phyloP scores from a whole-genome alignment of 495 filamentous ascomycete genomes.

The Penicillium coffeae region DNA sequence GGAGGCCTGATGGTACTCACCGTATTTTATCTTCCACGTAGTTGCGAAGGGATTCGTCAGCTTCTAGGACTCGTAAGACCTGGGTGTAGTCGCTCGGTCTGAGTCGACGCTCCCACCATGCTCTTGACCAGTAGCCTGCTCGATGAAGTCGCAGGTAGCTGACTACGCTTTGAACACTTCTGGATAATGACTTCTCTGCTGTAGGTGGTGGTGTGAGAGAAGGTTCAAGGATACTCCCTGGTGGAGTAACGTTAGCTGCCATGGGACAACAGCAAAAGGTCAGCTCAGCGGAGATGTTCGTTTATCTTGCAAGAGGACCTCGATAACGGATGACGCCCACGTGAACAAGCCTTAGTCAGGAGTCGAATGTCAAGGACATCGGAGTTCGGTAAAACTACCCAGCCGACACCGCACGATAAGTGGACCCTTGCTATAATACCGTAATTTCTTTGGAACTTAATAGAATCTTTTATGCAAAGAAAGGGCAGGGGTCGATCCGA shows the following conservation, averaged over 20 bases:
- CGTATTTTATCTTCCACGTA: slow-evolving; percentile 20
- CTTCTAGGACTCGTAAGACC: slow-evolving; percentile 6
- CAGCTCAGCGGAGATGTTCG: too few relatives aligned
- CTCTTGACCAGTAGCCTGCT: slow-evolving; percentile 4
- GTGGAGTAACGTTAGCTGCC: slow-evolving; percentile 15
- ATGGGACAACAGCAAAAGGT: too few relatives aligned
- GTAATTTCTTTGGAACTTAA: slow-evolving; percentile 1
- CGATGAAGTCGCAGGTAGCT: slow-evolving; percentile 6
- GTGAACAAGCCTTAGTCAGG: too few relatives aligned
- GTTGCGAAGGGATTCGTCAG: slow-evolving; percentile 7
- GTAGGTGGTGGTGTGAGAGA: slow-evolving; percentile 2
- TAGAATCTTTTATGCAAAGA: slow-evolving; percentile 1
- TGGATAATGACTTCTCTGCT: slow-evolving; percentile 2
- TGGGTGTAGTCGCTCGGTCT: slow-evolving; percentile 6
- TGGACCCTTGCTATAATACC: slow-evolving; percentile 3
- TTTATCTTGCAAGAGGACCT: too few relatives aligned
- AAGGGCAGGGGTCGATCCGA: neutral
- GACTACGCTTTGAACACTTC: slow-evolving; percentile 5
- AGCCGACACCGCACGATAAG: too few relatives aligned
- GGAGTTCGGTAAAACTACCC: too few relatives aligned
- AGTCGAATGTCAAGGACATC: too few relatives aligned
- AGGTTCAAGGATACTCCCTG: slow-evolving; percentile 4
- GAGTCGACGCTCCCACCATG: slow-evolving; percentile 8
- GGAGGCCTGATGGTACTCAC: slow-evolving; percentile 8
- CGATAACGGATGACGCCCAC: too few relatives aligned